Percentiles rank a stretch among this genome's conserved stretches.
Evolutionary conservation across 225 moss, liverwort and hornwort species (phyloP).

Genomic region (Marchantia paleacea): DNA sequence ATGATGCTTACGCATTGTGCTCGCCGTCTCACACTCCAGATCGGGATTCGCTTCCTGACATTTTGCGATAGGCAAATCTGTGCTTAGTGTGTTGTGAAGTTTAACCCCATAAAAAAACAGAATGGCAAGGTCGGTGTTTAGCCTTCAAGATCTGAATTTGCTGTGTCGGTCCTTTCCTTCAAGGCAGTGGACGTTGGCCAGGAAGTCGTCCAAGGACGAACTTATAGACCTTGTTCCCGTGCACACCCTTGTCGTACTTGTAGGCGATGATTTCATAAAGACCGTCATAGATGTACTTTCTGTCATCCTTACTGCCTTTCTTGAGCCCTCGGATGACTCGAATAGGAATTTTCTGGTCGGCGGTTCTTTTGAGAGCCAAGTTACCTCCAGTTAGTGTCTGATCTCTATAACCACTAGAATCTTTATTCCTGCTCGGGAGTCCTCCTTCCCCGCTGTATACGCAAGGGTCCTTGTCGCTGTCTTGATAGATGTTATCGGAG

Average conservation of each 20-base stretch:
- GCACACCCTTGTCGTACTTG: slow-evolving; percentile 24
- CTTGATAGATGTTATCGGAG: neutral
- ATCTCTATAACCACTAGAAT: neutral
- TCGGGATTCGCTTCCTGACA: too few relatives aligned
- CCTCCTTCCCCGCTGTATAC: slow-evolving; percentile 2
- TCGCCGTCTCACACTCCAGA: too few relatives aligned
- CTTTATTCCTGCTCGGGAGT: neutral
- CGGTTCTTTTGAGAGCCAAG: neutral
- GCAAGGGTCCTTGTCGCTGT: neutral
- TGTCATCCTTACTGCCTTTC: neutral
- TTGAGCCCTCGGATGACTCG: neutral
- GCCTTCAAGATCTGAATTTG: too few relatives aligned
- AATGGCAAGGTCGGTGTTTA: too few relatives aligned
- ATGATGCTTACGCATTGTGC: too few relatives aligned
- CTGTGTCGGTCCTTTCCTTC: too few relatives aligned
- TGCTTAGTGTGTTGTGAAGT: too few relatives aligned
- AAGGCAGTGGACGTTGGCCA: slow-evolving; percentile 16
- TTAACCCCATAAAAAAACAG: too few relatives aligned
- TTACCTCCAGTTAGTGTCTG: neutral
- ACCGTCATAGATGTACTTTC: slow-evolving; percentile 40
- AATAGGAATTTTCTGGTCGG: neutral
- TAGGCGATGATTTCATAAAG: slow-evolving; percentile 25
- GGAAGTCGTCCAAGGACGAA: slow-evolving; percentile 26
- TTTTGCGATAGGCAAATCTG: too few relatives aligned
- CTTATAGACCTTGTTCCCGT: slow-evolving; percentile 36